A percentile compares a stretch with the other conserved stretches of the same genome.
Conservation (phyloP, 2,329 filamentous ascomycete species). For the Exophiala phaeomuriformis region DNA sequence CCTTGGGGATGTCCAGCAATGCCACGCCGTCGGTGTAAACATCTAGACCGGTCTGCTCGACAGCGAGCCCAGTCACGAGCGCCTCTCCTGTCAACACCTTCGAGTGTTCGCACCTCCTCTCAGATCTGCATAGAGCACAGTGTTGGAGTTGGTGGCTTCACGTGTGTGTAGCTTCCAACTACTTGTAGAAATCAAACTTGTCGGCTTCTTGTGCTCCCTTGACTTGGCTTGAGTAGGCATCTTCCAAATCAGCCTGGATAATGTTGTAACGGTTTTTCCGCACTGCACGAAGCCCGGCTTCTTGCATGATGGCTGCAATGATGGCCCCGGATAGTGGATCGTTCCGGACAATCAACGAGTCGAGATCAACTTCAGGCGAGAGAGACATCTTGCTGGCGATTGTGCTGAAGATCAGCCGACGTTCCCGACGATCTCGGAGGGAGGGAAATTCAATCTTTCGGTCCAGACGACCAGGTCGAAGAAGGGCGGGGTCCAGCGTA, state of each 20-base stretch:
- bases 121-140: too few species aligned
- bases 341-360: slow-evolving; percentile 92
- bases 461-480: slow-evolving; percentile 90
- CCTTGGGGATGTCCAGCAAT: too few species aligned
- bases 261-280: slow-evolving; percentile 99
- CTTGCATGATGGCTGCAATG: slow-evolving; percentile 98
- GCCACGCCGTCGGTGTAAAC: too few species aligned
- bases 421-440: slow-evolving; percentile 84
- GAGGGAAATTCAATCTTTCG: slow-evolving; percentile 99
- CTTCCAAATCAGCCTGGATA: slow-evolving; percentile 92
- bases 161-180: background rate
- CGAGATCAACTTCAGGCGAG: slow-evolving; percentile 90
- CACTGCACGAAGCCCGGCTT: slow-evolving; percentile 87
- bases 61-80: too few species aligned
- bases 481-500: slow-evolving; percentile 87
- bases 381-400: slow-evolving; percentile 96
- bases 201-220: slow-evolving; percentile 69
- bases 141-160: too few species aligned
- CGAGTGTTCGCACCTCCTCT: too few species aligned
- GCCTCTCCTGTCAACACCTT: too few species aligned
- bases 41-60: too few species aligned
- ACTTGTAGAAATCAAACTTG: slow-evolving; percentile 72
- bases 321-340: slow-evolving; percentile 91
- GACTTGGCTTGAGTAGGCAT: slow-evolving; percentile 94
- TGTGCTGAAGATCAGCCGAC: slow-evolving; percentile 93